Evolutionary conservation across 2,329 filamentous ascomycete species (phyloP).

Genomic region (Diaporthe vaccinii): DNA sequence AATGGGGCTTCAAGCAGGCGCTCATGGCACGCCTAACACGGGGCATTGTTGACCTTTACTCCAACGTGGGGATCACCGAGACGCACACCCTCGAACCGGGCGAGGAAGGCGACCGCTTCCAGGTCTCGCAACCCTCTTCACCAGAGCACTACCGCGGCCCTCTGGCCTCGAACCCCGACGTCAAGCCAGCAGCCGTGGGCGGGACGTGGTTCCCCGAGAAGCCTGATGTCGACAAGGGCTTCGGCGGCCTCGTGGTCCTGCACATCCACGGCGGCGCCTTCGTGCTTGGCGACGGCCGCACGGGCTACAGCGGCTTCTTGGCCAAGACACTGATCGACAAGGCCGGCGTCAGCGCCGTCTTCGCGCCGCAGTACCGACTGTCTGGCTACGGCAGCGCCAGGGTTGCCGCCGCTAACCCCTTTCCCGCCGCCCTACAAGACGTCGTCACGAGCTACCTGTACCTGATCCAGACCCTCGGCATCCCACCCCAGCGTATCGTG

Average conservation of each 20-base stretch:
- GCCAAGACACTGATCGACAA: conserved; percentile 41
- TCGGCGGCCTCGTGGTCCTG: neutral
- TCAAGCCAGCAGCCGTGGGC: neutral
- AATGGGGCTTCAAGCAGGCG: conserved; percentile 24
- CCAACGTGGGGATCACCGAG: neutral
- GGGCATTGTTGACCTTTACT: neutral
- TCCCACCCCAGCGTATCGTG: conserved; percentile 54
- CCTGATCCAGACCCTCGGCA: conserved; percentile 53
- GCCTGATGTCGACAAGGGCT: neutral
- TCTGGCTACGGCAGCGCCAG: conserved; percentile 50
- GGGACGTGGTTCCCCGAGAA: conserved; percentile 22
- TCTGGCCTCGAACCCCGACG: neutral
- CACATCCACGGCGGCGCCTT: conserved; percentile 25
- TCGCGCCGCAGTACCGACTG: conserved; percentile 61
- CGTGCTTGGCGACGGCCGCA: conserved; percentile 23
- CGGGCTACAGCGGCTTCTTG: neutral
- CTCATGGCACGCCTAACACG: neutral
- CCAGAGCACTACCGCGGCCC: neutral
- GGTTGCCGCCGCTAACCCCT: conserved; percentile 45
- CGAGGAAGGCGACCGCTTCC: conserved; percentile 17
- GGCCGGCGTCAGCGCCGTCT: conserved; percentile 51
- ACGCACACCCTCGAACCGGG: neutral
- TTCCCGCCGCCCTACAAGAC: conserved; percentile 63
- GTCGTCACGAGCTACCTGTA: conserved; percentile 54
- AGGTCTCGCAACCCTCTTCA: conserved; percentile 10